A percentile compares a stretch with the other conserved stretches of the same genome.
phyloP scores from a whole-genome alignment of 2,329 filamentous ascomycete species.

The Hymenoscyphus fructigenus region DNA sequence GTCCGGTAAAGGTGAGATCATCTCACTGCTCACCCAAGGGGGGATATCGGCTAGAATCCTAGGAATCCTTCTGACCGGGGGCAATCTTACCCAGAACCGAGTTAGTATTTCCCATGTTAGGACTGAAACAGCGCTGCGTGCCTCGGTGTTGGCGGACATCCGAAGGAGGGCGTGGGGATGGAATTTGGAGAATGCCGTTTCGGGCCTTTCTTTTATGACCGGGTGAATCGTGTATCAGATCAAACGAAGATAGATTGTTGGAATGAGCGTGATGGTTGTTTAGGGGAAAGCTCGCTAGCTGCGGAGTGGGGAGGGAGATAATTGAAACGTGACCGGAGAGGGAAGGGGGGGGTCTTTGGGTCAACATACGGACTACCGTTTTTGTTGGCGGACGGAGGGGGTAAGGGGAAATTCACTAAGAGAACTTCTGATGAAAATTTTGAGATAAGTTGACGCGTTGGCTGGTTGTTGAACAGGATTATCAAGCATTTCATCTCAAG shows the following conservation, averaged over 20 bases:
- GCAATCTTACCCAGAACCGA: no score
- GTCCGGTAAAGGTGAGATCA: no score
- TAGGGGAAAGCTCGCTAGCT: not conserved
- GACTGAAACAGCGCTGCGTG: not conserved
- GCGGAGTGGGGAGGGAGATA: not conserved
- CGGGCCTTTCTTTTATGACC: not conserved
- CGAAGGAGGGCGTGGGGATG: not conserved
- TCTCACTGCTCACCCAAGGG: not conserved
- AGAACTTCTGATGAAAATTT: not conserved
- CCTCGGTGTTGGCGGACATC: not conserved
- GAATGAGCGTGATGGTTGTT: not conserved
- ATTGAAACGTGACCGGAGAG: no score
- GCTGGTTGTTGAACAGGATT: not conserved
- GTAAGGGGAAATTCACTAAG: not conserved
- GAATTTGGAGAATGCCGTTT: not conserved
- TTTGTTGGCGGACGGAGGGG: not conserved
- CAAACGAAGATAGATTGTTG: not conserved
- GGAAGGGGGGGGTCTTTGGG: not conserved
- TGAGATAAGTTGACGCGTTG: not conserved
- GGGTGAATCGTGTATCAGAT: not conserved
- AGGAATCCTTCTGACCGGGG: not conserved
- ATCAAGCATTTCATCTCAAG: not conserved
- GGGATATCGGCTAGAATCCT: not conserved
- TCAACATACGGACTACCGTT: not conserved
- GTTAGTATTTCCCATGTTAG: not conserved